Evolutionary conservation across 805 yeast genomes (phyloP).

Genomic region (Pichia cabralensis): DNA sequence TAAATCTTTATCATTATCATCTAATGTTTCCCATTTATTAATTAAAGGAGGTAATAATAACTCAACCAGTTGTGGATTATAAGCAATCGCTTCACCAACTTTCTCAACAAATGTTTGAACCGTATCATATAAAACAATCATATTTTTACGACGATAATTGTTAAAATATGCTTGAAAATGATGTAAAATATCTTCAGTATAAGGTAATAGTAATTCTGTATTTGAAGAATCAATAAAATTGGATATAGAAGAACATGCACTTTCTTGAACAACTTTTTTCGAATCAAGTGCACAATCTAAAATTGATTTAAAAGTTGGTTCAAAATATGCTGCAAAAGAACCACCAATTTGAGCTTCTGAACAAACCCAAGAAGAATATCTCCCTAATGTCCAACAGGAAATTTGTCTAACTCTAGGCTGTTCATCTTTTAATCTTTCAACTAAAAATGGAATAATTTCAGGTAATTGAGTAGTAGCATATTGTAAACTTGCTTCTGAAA

Average conservation of each 20-base stretch:
- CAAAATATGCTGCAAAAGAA: slow-evolving; percentile 53
- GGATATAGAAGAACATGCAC: slow-evolving; percentile 83
- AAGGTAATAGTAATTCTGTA: slow-evolving; percentile 46
- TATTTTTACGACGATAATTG: slow-evolving; percentile 71
- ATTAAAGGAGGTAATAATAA: slow-evolving; percentile 73
- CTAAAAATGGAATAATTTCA: slow-evolving; percentile 71
- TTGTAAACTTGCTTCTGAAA: slow-evolving; percentile 79
- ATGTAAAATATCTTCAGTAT: slow-evolving; percentile 54
- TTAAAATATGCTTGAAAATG: slow-evolving; percentile 68
- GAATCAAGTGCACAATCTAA: slow-evolving; percentile 67
- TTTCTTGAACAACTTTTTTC: slow-evolving; percentile 90
- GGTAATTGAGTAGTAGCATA: slow-evolving; percentile 66
- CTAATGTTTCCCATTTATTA: slow-evolving; percentile 64
- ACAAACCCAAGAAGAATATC: slow-evolving; percentile 78
- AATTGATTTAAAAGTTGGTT: slow-evolving; percentile 70
- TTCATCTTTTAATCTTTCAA: slow-evolving; percentile 62
- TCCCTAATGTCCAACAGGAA: slow-evolving; percentile 89
- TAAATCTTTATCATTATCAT: slow-evolving; percentile 72
- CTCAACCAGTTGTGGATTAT: slow-evolving; percentile 48
- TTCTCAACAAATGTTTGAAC: slow-evolving; percentile 82
- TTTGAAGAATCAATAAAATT: slow-evolving; percentile 74
- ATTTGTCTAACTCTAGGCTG: slow-evolving; percentile 87
- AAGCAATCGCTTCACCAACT: slow-evolving; percentile 43
- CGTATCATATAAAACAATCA: slow-evolving; percentile 79
- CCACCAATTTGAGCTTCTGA: slow-evolving; percentile 55